Evolutionary conservation across 176 grass and related monocot species (phyloP).

Genomic region (Zoysia pacifica): DNA sequence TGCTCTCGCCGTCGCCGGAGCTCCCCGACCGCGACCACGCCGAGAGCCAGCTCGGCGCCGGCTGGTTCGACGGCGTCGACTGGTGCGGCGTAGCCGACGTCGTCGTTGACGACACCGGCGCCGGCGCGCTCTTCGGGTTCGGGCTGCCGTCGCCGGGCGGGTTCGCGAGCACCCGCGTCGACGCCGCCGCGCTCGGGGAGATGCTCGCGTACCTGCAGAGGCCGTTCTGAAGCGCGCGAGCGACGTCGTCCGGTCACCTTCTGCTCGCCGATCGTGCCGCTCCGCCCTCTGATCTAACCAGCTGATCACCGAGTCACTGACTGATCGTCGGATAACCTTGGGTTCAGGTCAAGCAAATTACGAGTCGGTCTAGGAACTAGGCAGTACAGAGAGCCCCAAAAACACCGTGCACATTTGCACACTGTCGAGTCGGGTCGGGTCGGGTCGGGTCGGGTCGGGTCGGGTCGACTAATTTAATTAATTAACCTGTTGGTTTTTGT

Average conservation of each 20-base stretch:
- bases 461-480: not conserved
- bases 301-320: constrained; percentile 27
- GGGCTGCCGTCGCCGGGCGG: constrained; percentile 28
- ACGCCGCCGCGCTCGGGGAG: constrained; percentile 47
- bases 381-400: not conserved
- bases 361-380: constrained; percentile 6
- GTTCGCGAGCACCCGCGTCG: constrained; percentile 32
- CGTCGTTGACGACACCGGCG: not conserved
- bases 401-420: constrained; percentile 19
- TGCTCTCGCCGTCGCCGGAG: constrained; percentile 64
- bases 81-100: constrained; percentile 28
- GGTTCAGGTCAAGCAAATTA: not conserved
- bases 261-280: too few relatives aligned
- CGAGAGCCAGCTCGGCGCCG: constrained; percentile 56
- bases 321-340: constrained; percentile 1
- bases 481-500: not conserved
- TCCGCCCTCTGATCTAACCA: not conserved
- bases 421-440: not conserved
- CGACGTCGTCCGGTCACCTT: not conserved
- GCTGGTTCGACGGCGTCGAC: not conserved
- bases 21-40: constrained; percentile 64
- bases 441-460: not conserved
- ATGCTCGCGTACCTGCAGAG: constrained; percentile 66
- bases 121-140: constrained; percentile 25
- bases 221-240: constrained; percentile 39